These are phyloP conservation scores for Cercospora nicotianae DNA, from an alignment of 2,329 filamentous ascomycete species.

Conservation along the genomic window DNA sequence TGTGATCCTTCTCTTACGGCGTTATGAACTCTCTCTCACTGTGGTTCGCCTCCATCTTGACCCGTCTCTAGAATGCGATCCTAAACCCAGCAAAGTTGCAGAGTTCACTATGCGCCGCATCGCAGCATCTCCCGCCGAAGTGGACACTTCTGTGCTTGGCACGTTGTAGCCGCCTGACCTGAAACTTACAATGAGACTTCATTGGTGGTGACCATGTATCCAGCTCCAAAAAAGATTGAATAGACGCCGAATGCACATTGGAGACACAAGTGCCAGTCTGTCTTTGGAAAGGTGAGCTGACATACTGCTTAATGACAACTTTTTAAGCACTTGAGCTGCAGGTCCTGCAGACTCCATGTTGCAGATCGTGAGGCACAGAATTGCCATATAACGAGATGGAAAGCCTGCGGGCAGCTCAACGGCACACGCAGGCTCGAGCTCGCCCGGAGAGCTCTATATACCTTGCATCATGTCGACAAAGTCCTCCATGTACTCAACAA, in stretches of 20 bases:
- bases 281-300: background rate
- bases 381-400: background rate
- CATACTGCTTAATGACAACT: background rate
- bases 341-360: background rate
- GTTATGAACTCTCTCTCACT: background rate
- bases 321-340: background rate
- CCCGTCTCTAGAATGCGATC: background rate
- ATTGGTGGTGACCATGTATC: background rate
- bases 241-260: background rate
- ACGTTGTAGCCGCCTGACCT: background rate
- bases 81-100: background rate
- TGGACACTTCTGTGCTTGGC: background rate
- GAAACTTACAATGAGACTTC: background rate
- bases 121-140: background rate
- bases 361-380: background rate
- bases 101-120: background rate
- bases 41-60: background rate
- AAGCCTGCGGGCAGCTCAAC: background rate
- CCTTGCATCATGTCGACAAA: background rate
- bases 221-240: background rate
- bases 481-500: background rate
- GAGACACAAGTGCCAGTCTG: background rate
- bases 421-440: background rate
- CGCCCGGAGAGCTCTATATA: background rate
- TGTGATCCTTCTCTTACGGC: background rate